phyloP scores from a whole-genome alignment of 768 basidiomycete species.

The Lepiota venenata region DNA sequence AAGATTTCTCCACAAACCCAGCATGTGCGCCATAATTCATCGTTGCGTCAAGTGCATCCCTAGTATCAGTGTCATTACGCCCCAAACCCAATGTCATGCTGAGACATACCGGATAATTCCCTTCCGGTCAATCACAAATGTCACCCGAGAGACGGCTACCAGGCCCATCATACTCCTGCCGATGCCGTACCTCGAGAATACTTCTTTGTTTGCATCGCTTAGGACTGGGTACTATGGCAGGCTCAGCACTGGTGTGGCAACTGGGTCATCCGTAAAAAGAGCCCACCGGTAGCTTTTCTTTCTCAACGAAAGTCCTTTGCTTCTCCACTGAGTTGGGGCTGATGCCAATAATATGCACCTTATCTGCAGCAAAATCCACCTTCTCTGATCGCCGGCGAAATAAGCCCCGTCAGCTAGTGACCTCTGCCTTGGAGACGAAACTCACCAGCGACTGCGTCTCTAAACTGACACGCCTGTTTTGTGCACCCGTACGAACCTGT shows the following conservation, averaged over 20 bases:
- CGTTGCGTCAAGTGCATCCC: slow-evolving; percentile 57
- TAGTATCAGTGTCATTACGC: slow-evolving; percentile 21
- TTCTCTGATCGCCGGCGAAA: slow-evolving; percentile 40
- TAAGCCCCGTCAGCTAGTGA: too few relatives aligned
- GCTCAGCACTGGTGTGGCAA: not conserved
- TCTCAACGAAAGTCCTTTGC: slow-evolving; percentile 73
- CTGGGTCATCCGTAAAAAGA: not conserved
- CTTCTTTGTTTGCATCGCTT: slow-evolving; percentile 64
- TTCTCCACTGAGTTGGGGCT: slow-evolving; percentile 69
- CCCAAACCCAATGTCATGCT: not conserved
- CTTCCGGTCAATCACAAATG: slow-evolving; percentile 72
- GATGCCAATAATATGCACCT: slow-evolving; percentile 69
- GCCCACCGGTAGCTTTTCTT: slow-evolving; percentile 60
- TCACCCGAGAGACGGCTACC: slow-evolving; percentile 54
- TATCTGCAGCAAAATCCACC: slow-evolving; percentile 59
- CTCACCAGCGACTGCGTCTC: slow-evolving; percentile 71
- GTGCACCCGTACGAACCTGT: slow-evolving; percentile 76
- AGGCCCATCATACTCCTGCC: slow-evolving; percentile 68
- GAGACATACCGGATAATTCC: slow-evolving; percentile 61
- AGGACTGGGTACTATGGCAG: slow-evolving; percentile 67
- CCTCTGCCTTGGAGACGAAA: slow-evolving; percentile 3
- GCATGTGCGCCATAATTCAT: slow-evolving; percentile 63
- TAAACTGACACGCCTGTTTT: slow-evolving; percentile 77
- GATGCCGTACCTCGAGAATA: slow-evolving; percentile 62
- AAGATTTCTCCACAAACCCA: slow-evolving; percentile 69